These are phyloP conservation scores for Yarrowia sp. DNA, from an alignment of 805 yeast species.

Conservation along the genomic window DNA sequence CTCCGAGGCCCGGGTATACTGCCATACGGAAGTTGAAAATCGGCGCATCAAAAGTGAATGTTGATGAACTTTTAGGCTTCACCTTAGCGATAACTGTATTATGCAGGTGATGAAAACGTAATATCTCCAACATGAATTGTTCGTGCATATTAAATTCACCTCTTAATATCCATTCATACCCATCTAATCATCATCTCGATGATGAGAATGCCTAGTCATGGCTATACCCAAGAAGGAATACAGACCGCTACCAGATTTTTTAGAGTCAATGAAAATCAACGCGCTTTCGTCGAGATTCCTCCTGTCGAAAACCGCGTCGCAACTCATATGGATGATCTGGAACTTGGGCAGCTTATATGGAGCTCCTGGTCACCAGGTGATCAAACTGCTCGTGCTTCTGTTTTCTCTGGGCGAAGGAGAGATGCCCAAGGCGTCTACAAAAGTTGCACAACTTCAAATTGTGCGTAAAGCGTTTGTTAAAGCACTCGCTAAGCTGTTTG, in stretches of 20 bases:
- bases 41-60: background rate
- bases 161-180: too few relatives aligned
- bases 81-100: too few relatives aligned
- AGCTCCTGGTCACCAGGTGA: background rate
- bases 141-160: too few relatives aligned
- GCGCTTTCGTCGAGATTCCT: too few relatives aligned
- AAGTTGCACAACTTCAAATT: background rate
- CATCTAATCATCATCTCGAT: too few relatives aligned
- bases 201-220: too few relatives aligned
- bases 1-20: background rate
- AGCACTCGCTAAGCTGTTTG: background rate
- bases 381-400: background rate
- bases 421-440: background rate
- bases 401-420: background rate
- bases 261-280: too few relatives aligned
- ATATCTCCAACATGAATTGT: too few relatives aligned
- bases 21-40: constrained; percentile 9
- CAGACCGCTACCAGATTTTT: too few relatives aligned
- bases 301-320: background rate
- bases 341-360: background rate
- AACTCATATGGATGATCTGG: constrained; percentile 3
- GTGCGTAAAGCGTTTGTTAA: background rate
- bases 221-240: too few relatives aligned
- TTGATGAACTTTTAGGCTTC: background rate
- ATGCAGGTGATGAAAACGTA: too few relatives aligned